Conservation (phyloP, 768 basidiomycete species). For the Trametes gibbosa region DNA sequence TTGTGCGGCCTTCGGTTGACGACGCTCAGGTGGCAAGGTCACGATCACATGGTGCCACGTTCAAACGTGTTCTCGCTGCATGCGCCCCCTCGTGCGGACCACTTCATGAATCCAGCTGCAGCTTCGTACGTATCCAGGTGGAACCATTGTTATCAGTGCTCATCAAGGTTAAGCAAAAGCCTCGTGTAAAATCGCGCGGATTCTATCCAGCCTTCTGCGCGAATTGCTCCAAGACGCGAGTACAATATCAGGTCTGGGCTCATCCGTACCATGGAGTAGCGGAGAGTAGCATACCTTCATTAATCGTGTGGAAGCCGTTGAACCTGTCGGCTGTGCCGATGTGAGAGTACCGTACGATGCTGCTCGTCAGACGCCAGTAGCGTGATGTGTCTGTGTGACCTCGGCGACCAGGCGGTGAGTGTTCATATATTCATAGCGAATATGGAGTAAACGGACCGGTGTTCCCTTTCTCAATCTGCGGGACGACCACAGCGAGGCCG, state of each 20-base stretch:
- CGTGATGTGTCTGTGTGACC: conserved; percentile 37
- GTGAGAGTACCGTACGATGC: conserved; percentile 68
- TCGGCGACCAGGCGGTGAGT: not conserved
- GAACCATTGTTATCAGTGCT: conserved; percentile 27
- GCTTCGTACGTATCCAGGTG: too few relatives aligned
- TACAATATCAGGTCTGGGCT: not conserved
- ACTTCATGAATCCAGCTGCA: too few relatives aligned
- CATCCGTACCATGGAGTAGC: not conserved
- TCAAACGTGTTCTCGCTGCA: too few relatives aligned
- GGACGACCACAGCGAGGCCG: conserved; percentile 17
- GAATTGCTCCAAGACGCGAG: conserved; percentile 37
- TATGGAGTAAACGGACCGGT: conserved; percentile 19
- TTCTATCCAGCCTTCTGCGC: conserved; percentile 53
- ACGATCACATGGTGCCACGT: too few relatives aligned
- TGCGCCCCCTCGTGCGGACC: too few relatives aligned
- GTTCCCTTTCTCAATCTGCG: conserved; percentile 21
- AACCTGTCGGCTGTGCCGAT: conserved; percentile 16
- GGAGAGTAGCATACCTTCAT: conserved; percentile 52
- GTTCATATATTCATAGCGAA: not conserved
- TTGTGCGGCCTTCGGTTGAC: too few relatives aligned
- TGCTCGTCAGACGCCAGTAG: conserved; percentile 45
- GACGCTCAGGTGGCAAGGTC: too few relatives aligned
- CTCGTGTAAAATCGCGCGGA: conserved; percentile 64
- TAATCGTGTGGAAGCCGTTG: conserved; percentile 58
- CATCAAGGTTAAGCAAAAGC: conserved; percentile 69